Percentiles rank a stretch among this genome's conserved stretches.
These are phyloP conservation scores for Mycena polygramma DNA, from an alignment of 768 basidiomycete genomes.

Conservation along the genomic window DNA sequence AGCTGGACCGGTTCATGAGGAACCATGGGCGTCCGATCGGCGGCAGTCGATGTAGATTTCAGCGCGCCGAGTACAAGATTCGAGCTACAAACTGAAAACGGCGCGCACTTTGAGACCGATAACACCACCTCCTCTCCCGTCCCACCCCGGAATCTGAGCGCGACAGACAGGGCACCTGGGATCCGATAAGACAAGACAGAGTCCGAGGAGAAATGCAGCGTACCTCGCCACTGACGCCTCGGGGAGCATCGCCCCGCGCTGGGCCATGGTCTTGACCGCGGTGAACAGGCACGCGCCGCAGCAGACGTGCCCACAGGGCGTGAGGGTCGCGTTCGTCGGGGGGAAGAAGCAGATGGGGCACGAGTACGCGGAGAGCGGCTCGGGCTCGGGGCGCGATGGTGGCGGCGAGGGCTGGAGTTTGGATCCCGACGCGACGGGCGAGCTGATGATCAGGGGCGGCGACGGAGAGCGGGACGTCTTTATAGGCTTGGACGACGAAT, in stretches of 20 bases:
- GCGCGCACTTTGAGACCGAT: constrained; percentile 68
- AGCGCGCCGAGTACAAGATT: no score
- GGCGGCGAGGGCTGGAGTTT: constrained; percentile 31
- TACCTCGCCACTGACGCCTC: constrained; percentile 57
- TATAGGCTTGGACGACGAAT: not conserved
- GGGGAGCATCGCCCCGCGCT: constrained; percentile 55
- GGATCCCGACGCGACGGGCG: constrained; percentile 26
- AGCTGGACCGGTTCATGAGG: no score
- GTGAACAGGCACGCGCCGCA: constrained; percentile 84
- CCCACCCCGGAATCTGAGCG: constrained; percentile 75
- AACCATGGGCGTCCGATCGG: no score
- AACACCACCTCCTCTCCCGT: constrained; percentile 77
- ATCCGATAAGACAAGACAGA: not conserved
- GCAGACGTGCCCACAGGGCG: constrained; percentile 85
- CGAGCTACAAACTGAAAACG: constrained; percentile 53
- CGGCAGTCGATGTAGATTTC: no score
- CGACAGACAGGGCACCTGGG: constrained; percentile 79
- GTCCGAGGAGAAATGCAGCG: constrained; percentile 31
- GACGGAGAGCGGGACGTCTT: not conserved
- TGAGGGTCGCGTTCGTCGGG: constrained; percentile 81
- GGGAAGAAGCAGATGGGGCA: constrained; percentile 87
- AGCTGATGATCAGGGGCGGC: constrained; percentile 15
- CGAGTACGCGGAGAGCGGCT: constrained; percentile 70
- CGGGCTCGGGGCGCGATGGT: constrained; percentile 35
- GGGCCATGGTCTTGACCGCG: constrained; percentile 73